Conservation (phyloP, 2,329 filamentous ascomycete species). For the Fusarium annulatum region DNA sequence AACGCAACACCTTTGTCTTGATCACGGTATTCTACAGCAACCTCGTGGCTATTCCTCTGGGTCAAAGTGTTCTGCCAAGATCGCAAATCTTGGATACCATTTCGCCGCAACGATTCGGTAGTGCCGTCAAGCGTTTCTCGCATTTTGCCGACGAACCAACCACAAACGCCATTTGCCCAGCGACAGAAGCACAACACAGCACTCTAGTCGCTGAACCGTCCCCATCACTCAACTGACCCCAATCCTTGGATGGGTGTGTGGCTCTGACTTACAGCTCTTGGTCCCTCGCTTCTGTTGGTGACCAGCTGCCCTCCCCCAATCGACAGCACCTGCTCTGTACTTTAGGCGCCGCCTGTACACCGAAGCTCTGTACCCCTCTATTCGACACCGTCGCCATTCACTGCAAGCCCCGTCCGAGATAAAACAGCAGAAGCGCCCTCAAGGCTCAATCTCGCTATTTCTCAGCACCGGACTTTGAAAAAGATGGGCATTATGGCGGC, state of each 20-base stretch:
- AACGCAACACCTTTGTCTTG: slow-evolving; percentile 14
- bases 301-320: slow-evolving; percentile 36
- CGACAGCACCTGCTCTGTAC: slow-evolving; percentile 27
- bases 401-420: slow-evolving; percentile 20
- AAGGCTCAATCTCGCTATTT: slow-evolving; percentile 11
- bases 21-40: slow-evolving; percentile 29
- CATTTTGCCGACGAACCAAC: slow-evolving; percentile 37
- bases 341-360: slow-evolving; percentile 38
- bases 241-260: slow-evolving; percentile 41
- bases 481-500: slow-evolving; percentile 38
- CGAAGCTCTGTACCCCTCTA: slow-evolving; percentile 37
- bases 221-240: slow-evolving; percentile 31
- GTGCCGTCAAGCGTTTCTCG: slow-evolving; percentile 31
- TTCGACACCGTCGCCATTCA: slow-evolving; percentile 21
- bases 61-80: slow-evolving; percentile 16
- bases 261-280: slow-evolving; percentile 32
- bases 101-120: slow-evolving; percentile 32
- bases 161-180: slow-evolving; percentile 24
- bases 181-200: slow-evolving; percentile 23
- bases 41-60: slow-evolving; percentile 18
- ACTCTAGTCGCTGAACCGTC: slow-evolving; percentile 27
- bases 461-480: slow-evolving; percentile 8
- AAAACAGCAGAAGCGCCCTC: slow-evolving; percentile 31
- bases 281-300: slow-evolving; percentile 41
- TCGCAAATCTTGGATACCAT: slow-evolving; percentile 21